A percentile compares a stretch with the other conserved stretches of the same genome.
Evolutionary conservation across 2,329 filamentous ascomycete species (phyloP).

Genomic region (Botrytis elliptica): DNA sequence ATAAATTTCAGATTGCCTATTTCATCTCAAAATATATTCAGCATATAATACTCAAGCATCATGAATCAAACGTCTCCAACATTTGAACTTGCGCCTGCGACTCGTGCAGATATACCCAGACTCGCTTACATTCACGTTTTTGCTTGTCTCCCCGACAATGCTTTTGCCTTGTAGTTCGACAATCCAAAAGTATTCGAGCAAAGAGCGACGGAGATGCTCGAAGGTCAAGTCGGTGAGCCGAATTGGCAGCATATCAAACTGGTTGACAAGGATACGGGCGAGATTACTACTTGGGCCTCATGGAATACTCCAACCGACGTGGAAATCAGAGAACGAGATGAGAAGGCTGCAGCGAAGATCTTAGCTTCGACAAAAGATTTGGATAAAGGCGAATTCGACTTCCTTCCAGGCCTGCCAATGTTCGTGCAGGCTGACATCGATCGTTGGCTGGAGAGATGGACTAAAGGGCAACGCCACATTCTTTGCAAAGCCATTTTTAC

Average conservation of each 20-base stretch:
- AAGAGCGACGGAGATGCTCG: background rate
- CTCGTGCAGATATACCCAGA: background rate
- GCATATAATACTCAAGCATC: background rate
- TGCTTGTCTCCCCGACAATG: slow-evolving; percentile 10
- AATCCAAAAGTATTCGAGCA: background rate
- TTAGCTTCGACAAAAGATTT: background rate
- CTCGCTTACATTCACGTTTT: background rate
- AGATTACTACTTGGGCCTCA: slow-evolving; percentile 1
- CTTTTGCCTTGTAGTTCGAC: slow-evolving; percentile 1
- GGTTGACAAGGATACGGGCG: background rate
- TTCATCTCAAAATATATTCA: background rate
- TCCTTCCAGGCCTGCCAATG: background rate
- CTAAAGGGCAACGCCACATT: background rate
- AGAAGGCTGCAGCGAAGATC: background rate
- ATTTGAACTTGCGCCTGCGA: background rate
- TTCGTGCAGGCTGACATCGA: slow-evolving; percentile 7
- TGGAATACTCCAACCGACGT: slow-evolving; percentile 2
- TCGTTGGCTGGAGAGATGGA: background rate
- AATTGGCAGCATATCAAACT: slow-evolving; percentile 4
- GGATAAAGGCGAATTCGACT: slow-evolving; percentile 6
- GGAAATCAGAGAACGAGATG: background rate
- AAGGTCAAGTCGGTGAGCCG: slow-evolving; percentile 9
- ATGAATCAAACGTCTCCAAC: background rate
- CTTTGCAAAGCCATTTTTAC: slow-evolving; percentile 6
- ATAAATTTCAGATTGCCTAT: background rate